Base-by-base conservation (phyloP, 148 eudicot genomes). In the Fagopyrum homotropicum region DNA sequence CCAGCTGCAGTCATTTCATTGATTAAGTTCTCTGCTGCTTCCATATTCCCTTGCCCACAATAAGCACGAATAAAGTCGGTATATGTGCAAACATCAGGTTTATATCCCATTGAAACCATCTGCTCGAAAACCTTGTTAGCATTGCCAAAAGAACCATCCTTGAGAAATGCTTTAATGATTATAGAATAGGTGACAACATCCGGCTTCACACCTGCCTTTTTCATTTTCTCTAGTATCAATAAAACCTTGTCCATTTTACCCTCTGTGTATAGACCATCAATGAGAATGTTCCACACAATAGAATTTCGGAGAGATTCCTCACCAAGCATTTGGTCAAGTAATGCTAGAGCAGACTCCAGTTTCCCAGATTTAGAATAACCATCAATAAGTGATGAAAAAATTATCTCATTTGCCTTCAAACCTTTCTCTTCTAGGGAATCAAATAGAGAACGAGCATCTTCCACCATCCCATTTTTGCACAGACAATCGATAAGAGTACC, bases 1-100 rank as follows among this genome's bases (percentile, higher is more conserved):
- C 88, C 88, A 44, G 72, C 85, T 54, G 78, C 79, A n/a, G 54
- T 83, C 93, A 93, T 89, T 79, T 82, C 83, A 72, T 60, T 72
- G 85, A 89, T 84, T 79, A 87, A 77, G 76, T 81, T 80, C 80
- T 89, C 90, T 14, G 93, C 96, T 77, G 84, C 96, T 74, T 85
- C 84, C 63, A 90, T 48, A 82, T 80, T 88, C 78, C 89, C 93
- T 76, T 75, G 81, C 77, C 73, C 88, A 82, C 87, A 89, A 82
- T 88, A 83, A 30, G 96, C 98, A 51, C 85, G 83, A 61, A 90
- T 83, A 85, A 89, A 89, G 4, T 86, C 77, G 77, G 98, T 93
- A 79, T 89, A 87, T 46, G 79, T 83, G 75, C 90, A 90, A 44
- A 85, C 89, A 78, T 93, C 98, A 59, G 98, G 93, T 81, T 80